A percentile compares a stretch with the other conserved stretches of the same genome.
Evolutionary conservation across 2,329 filamentous ascomycete species (phyloP).

Genomic region (Nothomitra cinnamomea): DNA sequence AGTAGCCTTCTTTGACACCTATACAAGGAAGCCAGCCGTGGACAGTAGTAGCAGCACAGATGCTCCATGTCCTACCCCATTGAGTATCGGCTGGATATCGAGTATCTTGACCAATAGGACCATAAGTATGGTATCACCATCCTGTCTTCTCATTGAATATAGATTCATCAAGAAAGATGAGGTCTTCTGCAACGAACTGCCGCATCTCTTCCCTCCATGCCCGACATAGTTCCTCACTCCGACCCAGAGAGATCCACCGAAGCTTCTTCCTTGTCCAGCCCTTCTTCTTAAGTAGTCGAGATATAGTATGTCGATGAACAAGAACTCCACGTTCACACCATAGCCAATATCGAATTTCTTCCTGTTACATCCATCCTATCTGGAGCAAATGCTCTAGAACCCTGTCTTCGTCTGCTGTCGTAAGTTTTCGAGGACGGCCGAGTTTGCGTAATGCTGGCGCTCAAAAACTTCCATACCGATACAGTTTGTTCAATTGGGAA

Average conservation of each 20-base stretch:
- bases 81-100: background rate
- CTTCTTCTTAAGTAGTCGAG: background rate
- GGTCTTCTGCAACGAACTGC: background rate
- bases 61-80: background rate
- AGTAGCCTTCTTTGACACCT: background rate
- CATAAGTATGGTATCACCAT: background rate
- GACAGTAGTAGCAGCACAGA: background rate
- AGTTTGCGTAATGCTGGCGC: too few relatives aligned
- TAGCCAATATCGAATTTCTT: too few relatives aligned
- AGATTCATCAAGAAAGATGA: too few relatives aligned
- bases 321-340: too few relatives aligned
- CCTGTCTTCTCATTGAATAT: too few relatives aligned
- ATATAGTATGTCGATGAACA: too few relatives aligned
- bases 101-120: background rate
- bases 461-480: too few relatives aligned
- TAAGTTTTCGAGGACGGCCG: too few relatives aligned
- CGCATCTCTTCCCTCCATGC: background rate
- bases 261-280: background rate
- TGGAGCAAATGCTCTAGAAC: too few relatives aligned
- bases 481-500: too few relatives aligned
- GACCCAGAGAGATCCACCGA: background rate
- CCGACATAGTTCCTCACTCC: background rate
- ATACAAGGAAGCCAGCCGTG: background rate
- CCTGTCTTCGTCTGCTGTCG: too few relatives aligned
- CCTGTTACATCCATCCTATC: too few relatives aligned